A percentile compares a stretch with the other conserved stretches of the same genome.
Conservation (phyloP, 1,284 basidiomycete species). For the Malassezia sp. region DNA sequence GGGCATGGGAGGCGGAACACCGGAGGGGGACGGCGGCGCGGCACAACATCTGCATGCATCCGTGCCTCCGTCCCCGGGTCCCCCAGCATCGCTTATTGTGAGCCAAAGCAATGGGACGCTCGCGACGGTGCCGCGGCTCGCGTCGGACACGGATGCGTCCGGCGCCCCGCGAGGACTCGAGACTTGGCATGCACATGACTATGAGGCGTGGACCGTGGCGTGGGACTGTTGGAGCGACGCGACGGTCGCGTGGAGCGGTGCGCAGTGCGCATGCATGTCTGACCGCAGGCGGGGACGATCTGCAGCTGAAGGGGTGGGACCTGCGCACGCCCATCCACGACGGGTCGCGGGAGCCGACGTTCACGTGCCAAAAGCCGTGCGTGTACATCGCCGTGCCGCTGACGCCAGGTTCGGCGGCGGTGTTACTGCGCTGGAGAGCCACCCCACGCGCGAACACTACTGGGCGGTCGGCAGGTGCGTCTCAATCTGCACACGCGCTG, state of each 20-base stretch:
- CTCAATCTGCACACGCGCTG: background rate
- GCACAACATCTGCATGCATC: no score
- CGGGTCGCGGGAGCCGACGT: constrained; percentile 51
- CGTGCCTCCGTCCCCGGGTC: no score
- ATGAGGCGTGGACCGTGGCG: constrained; percentile 84
- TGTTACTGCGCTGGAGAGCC: constrained; percentile 77
- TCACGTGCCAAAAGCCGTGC: constrained; percentile 60
- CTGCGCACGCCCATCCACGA: constrained; percentile 33
- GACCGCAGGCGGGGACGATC: constrained; percentile 77
- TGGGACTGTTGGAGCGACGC: constrained; percentile 65
- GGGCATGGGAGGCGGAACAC: no score
- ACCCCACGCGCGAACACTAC: constrained; percentile 66
- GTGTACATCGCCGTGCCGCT: constrained; percentile 1
- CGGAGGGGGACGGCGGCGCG: no score
- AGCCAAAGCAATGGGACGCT: constrained; percentile 44
- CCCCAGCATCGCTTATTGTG: constrained; percentile 27
- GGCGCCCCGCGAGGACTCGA: constrained; percentile 21
- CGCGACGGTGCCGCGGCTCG: constrained; percentile 25
- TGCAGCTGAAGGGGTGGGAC: constrained; percentile 85
- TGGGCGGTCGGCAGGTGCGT: constrained; percentile 78
- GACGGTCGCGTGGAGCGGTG: constrained; percentile 67
- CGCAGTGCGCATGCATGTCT: constrained; percentile 9
- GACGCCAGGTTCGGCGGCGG: constrained; percentile 64
- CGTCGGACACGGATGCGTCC: background rate
- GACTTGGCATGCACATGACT: constrained; percentile 76